phyloP scores from a whole-genome alignment of 345 rosid species.

The Acer negundo region DNA sequence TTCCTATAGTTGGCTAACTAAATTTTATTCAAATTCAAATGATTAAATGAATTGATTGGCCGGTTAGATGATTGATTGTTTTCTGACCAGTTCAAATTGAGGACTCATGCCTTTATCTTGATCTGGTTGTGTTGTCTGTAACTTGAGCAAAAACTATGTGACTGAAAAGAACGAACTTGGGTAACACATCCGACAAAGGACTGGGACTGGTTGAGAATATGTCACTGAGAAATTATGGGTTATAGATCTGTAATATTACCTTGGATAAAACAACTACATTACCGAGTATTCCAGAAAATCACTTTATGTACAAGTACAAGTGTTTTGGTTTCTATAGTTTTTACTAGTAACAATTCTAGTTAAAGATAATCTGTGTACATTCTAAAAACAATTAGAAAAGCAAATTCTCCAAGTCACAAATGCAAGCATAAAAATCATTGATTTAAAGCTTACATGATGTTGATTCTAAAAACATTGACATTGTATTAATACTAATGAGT shows the following conservation, averaged over 20 bases:
- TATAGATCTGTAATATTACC: constrained; percentile 1
- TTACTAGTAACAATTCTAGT: background rate
- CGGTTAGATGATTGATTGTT: constrained; percentile 21
- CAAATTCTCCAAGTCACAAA: background rate
- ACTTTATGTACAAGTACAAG: background rate
- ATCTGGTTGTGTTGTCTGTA: constrained; percentile 19
- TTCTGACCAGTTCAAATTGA: constrained; percentile 18
- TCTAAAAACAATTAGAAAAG: background rate
- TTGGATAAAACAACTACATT: background rate
- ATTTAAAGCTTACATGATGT: constrained; percentile 10
- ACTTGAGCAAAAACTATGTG: constrained; percentile 19
- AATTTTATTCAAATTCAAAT: constrained; percentile 7
- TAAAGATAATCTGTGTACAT: background rate
- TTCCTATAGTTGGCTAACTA: background rate
- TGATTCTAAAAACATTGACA: constrained; percentile 13
- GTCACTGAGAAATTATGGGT: constrained; percentile 9
- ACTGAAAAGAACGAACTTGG: constrained; percentile 10
- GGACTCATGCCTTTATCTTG: constrained; percentile 26
- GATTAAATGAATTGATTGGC: constrained; percentile 3
- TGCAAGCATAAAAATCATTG: background rate
- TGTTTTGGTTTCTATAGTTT: constrained; percentile 1
- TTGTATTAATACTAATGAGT: constrained; percentile 19
- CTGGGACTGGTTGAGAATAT: background rate
- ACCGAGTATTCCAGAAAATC: background rate
- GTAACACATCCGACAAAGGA: constrained; percentile 19